A percentile compares a stretch with the other conserved stretches of the same genome.
phyloP scores from a whole-genome alignment of 2,329 filamentous ascomycete species.

The Gaeumannomyces tritici region DNA sequence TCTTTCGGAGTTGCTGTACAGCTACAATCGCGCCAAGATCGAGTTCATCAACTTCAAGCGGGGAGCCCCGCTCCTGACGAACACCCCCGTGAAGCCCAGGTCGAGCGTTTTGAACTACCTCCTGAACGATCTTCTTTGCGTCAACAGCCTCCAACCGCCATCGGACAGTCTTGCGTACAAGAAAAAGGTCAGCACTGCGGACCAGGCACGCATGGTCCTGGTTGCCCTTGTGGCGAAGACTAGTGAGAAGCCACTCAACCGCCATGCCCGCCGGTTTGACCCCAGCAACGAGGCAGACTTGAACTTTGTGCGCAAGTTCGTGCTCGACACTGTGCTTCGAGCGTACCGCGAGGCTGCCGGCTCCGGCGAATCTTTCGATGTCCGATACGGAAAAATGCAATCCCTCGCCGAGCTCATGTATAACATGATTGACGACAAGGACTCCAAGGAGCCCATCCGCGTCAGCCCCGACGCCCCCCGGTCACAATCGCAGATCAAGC shows the following conservation, averaged over 20 bases:
- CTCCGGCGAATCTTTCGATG: conserved; percentile 71
- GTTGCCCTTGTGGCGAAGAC: conserved; percentile 85
- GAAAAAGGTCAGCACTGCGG: conserved; percentile 77
- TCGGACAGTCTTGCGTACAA: conserved; percentile 68
- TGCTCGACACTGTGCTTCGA: conserved; percentile 84
- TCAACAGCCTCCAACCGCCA: conserved; percentile 48
- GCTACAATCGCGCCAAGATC: conserved; percentile 90
- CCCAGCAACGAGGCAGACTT: conserved; percentile 75
- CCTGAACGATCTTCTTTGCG: conserved; percentile 64
- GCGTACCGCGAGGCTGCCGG: conserved; percentile 81
- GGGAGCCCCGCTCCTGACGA: conserved; percentile 72
- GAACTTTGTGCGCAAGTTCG: conserved; percentile 87
- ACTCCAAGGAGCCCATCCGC: conserved; percentile 49
- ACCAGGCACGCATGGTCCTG: conserved; percentile 76
- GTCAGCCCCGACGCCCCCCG: conserved; percentile 26
- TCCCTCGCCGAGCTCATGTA: conserved; percentile 87
- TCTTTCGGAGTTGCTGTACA: conserved; percentile 78
- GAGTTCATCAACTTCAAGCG: conserved; percentile 99
- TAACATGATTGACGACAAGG: conserved; percentile 77
- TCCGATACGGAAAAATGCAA: conserved; percentile 80
- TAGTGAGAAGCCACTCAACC: conserved; percentile 59
- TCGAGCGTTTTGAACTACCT: conserved; percentile 91
- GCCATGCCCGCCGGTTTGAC: conserved; percentile 45
- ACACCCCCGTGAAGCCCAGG: conserved; percentile 87
- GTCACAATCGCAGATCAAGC: conserved; percentile 76